A percentile compares a stretch with the other conserved stretches of the same genome.
phyloP scores from a whole-genome alignment of 305 asterid species.

The Fraxinus greggii region DNA sequence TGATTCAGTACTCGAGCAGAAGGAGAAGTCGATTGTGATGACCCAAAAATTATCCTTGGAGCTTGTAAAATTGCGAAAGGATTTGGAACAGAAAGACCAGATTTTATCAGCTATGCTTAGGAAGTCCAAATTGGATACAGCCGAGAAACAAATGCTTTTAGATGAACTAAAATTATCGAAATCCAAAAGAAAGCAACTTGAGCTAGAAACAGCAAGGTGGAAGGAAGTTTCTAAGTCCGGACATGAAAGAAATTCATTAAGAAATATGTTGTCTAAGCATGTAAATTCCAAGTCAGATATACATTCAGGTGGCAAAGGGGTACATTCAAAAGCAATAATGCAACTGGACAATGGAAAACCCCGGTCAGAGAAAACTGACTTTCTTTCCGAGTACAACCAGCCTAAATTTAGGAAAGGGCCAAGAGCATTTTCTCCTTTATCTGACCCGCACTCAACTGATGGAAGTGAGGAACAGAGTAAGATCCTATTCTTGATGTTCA shows the following conservation, averaged over 20 bases:
- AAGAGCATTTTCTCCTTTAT: constrained; percentile 32
- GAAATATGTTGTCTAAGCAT: constrained; percentile 61
- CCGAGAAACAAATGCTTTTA: constrained; percentile 71
- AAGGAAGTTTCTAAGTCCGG: constrained; percentile 44
- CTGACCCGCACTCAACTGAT: constrained; percentile 40
- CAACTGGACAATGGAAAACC: constrained; percentile 37
- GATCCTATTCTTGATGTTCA: constrained; percentile 21
- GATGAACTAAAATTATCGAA: constrained; percentile 64
- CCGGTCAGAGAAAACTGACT: constrained; percentile 25
- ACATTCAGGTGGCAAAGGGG: constrained; percentile 39
- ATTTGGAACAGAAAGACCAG: constrained; percentile 82
- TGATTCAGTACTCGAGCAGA: constrained; percentile 54
- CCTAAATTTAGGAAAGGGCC: constrained; percentile 31
- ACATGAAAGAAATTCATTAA: constrained; percentile 57
- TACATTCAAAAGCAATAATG: constrained; percentile 33
- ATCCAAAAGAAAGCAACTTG: constrained; percentile 59
- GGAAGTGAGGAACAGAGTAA: constrained; percentile 55
- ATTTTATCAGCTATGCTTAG: constrained; percentile 82
- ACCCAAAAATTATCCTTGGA: constrained; percentile 67
- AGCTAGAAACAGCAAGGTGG: constrained; percentile 45
- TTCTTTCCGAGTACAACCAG: constrained; percentile 33
- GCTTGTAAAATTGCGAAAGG: constrained; percentile 57
- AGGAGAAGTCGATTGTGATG: constrained; percentile 64
- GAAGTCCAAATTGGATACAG: constrained; percentile 66
- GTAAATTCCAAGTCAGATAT: constrained; percentile 40